phyloP scores from a whole-genome alignment of 2,329 filamentous ascomycete species.

The Penicillium nordicum region DNA sequence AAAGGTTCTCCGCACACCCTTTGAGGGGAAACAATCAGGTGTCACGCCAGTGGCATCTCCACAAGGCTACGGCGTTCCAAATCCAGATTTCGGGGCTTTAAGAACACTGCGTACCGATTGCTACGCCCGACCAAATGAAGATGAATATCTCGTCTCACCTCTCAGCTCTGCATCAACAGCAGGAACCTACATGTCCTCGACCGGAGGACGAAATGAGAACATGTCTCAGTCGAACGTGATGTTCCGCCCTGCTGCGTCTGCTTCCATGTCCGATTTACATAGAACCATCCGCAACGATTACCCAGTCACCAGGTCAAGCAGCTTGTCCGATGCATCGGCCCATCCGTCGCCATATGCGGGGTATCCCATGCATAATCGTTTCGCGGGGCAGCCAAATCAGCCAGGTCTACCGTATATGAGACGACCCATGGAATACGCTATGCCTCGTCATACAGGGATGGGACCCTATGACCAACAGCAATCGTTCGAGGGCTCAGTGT shows the following conservation, averaged over 20 bases:
- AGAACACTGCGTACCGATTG: constrained; percentile 36
- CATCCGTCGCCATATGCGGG: constrained; percentile 24
- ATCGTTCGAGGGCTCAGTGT: constrained; percentile 33
- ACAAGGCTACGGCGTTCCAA: constrained; percentile 37
- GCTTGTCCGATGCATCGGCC: constrained; percentile 33
- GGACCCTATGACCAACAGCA: constrained; percentile 30
- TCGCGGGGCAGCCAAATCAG: constrained; percentile 26
- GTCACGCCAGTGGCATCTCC: constrained; percentile 50
- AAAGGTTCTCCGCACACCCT: constrained; percentile 56
- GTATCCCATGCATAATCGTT: constrained; percentile 30
- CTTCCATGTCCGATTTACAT: constrained; percentile 30
- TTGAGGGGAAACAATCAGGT: constrained; percentile 44
- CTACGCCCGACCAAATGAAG: constrained; percentile 33
- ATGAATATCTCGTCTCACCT: constrained; percentile 40
- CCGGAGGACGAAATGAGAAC: constrained; percentile 29
- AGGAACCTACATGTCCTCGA: constrained; percentile 35
- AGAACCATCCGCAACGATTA: constrained; percentile 28
- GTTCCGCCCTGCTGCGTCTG: constrained; percentile 24
- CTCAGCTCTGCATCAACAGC: constrained; percentile 36
- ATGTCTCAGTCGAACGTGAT: constrained; percentile 26
- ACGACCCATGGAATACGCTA: constrained; percentile 30
- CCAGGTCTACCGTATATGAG: constrained; percentile 27
- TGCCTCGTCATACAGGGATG: constrained; percentile 27
- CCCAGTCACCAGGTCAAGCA: constrained; percentile 34
- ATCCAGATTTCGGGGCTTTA: constrained; percentile 34